These are phyloP conservation scores for Aspergillus quadrilineatus DNA, from an alignment of 2,329 filamentous ascomycete genomes.

Conservation along the genomic window DNA sequence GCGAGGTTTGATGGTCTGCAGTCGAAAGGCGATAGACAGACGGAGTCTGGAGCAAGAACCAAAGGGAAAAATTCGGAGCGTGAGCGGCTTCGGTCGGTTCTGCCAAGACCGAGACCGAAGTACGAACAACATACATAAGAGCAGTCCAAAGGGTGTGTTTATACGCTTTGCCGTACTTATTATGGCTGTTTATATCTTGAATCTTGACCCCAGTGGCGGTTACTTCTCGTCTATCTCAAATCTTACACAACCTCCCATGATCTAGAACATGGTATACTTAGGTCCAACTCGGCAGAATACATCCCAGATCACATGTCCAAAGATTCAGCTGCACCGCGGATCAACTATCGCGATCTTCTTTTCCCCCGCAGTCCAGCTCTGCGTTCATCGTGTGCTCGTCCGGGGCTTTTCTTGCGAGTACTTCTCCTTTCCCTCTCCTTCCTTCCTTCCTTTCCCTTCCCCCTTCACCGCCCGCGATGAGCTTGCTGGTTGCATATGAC, in stretches of 20 bases:
- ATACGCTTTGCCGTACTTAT: background rate
- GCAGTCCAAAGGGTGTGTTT: background rate
- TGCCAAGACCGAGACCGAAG: background rate
- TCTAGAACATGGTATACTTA: background rate
- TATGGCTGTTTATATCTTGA: background rate
- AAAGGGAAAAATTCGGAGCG: constrained; percentile 23
- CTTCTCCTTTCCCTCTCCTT: background rate
- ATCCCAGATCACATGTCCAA: constrained; percentile 21
- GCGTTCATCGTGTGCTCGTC: constrained; percentile 4
- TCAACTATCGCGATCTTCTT: constrained; percentile 5
- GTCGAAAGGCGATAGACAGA: constrained; percentile 18
- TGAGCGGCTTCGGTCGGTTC: constrained; percentile 10
- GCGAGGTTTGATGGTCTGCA: background rate
- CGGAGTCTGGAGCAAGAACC: constrained; percentile 12
- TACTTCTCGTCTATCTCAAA: background rate
- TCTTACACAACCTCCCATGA: background rate
- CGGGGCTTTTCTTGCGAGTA: constrained; percentile 3
- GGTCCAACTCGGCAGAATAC: constrained; percentile 9
- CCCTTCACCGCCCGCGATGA: constrained; percentile 31
- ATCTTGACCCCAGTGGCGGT: background rate
- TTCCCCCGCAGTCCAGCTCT: constrained; percentile 8
- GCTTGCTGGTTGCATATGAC: constrained; percentile 33
- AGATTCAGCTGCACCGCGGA: constrained; percentile 18
- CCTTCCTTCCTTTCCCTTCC: constrained; percentile 8
- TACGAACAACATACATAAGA: background rate